Conservation (phyloP, 352 stramenopile species). For the Aphanomyces invadans region DNA sequence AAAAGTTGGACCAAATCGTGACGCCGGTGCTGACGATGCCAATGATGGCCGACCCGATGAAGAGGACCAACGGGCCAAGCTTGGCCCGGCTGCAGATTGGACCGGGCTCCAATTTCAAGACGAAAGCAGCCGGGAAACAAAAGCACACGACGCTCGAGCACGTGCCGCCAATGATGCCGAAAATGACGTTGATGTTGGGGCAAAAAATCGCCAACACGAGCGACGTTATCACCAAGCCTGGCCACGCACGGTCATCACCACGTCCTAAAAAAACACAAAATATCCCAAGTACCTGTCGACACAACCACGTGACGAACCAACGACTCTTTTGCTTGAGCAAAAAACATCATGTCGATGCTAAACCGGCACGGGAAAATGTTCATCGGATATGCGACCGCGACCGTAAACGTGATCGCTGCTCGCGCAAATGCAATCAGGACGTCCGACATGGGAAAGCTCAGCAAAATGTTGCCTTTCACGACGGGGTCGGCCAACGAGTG, state of each 20-base stretch:
- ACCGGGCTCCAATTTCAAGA: slow-evolving; percentile 75
- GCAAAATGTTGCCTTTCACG: slow-evolving; percentile 76
- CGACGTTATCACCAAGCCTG: slow-evolving; percentile 50
- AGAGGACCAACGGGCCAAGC: slow-evolving; percentile 57
- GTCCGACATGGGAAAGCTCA: slow-evolving; percentile 71
- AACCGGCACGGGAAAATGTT: slow-evolving; percentile 85
- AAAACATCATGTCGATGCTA: slow-evolving; percentile 86
- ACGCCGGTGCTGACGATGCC: slow-evolving; percentile 55
- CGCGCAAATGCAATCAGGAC: slow-evolving; percentile 70
- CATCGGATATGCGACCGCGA: slow-evolving; percentile 73
- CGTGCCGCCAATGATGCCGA: slow-evolving; percentile 78
- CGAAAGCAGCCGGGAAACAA: slow-evolving; percentile 74
- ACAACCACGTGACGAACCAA: slow-evolving; percentile 52
- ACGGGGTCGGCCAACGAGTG: slow-evolving; percentile 48
- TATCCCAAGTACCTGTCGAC: slow-evolving; percentile 28
- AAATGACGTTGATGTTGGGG: slow-evolving; percentile 78
- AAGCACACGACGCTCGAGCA: slow-evolving; percentile 81
- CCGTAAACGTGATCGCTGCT: slow-evolving; percentile 80
- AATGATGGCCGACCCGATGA: slow-evolving; percentile 65
- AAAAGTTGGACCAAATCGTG: slow-evolving; percentile 61
- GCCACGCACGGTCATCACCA: no score
- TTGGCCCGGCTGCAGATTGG: slow-evolving; percentile 63
- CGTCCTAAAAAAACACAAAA: not conserved
- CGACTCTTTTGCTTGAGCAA: slow-evolving; percentile 65
- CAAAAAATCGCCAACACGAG: slow-evolving; percentile 77